Evolutionary conservation across 192 early-diverging fungal genomes (phyloP).

Genomic region (Ambispora gerdemannii): DNA sequence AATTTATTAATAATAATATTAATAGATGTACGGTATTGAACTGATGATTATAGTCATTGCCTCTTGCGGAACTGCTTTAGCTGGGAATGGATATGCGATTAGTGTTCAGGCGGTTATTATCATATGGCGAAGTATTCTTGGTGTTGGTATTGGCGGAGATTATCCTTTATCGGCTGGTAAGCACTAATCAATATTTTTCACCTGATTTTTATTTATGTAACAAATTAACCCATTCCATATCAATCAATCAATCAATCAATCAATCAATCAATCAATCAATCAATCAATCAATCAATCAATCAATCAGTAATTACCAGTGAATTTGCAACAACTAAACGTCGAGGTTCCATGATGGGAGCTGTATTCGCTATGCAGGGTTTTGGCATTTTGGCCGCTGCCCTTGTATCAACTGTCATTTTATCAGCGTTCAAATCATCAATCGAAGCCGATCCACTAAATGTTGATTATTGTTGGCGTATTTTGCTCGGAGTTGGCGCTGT

Average conservation of each 20-base stretch:
- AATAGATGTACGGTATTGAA: slow-evolving; percentile 78
- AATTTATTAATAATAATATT: not conserved
- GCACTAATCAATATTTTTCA: no score
- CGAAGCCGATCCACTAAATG: slow-evolving; percentile 53
- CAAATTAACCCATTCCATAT: not conserved
- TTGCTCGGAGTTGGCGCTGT: slow-evolving; percentile 75
- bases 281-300: slow-evolving; percentile 59
- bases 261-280: not conserved
- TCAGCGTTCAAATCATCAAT: slow-evolving; percentile 67
- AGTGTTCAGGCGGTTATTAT: slow-evolving; percentile 61
- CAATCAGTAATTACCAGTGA: slow-evolving; percentile 81
- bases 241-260: not conserved
- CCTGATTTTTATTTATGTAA: not conserved
- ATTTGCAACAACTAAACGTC: slow-evolving; percentile 72
- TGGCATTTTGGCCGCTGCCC: slow-evolving; percentile 74
- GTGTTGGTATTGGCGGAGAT: slow-evolving; percentile 92
- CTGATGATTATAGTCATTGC: slow-evolving; percentile 90
- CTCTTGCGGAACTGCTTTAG: slow-evolving; percentile 77
- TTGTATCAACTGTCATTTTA: slow-evolving; percentile 67
- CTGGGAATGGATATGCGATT: slow-evolving; percentile 64
- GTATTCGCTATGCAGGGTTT: slow-evolving; percentile 93
- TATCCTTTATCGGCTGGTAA: slow-evolving; percentile 85
- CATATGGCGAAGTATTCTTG: slow-evolving; percentile 87
- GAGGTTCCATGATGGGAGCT: slow-evolving; percentile 78
- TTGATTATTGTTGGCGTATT: slow-evolving; percentile 89